phyloP scores from a whole-genome alignment of 495 filamentous ascomycete genomes.

The Podospora sp. region DNA sequence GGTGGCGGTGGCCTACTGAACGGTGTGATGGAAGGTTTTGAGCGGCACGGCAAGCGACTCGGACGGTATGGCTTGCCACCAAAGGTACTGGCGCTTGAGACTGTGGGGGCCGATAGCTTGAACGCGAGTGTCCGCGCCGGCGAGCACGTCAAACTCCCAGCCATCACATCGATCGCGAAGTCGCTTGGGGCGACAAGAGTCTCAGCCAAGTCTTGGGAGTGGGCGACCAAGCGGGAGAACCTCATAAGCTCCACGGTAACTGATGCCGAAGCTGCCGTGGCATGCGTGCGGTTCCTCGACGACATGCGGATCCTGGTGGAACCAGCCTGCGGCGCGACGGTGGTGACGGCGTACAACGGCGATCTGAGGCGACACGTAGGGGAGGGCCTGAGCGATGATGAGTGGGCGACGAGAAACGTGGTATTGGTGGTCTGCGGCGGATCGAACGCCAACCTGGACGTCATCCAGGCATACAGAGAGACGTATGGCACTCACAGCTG shows the following conservation, averaged over 20 bases:
- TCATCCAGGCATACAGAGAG: conserved; percentile 64
- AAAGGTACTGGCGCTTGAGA: conserved; percentile 79
- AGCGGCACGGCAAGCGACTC: conserved; percentile 44
- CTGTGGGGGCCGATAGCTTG: conserved; percentile 74
- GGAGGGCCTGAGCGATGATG: conserved; percentile 53
- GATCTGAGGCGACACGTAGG: conserved; percentile 64
- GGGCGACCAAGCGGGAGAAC: conserved; percentile 44
- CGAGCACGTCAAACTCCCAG: conserved; percentile 65
- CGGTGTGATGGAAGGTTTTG: conserved; percentile 75
- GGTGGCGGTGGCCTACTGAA: conserved; percentile 88
- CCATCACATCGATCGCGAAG: conserved; percentile 80
- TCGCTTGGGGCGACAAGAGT: conserved; percentile 77
- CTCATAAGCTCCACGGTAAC: conserved; percentile 71
- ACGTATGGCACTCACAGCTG: conserved; percentile 46
- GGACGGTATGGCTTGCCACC: conserved; percentile 38
- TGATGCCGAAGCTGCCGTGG: conserved; percentile 80
- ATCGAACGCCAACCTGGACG: conserved; percentile 68
- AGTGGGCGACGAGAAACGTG: conserved; percentile 64
- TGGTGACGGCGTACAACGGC: conserved; percentile 68
- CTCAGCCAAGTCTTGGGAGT: conserved; percentile 69
- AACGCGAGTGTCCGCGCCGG: conserved; percentile 60
- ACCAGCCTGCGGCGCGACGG: conserved; percentile 77
- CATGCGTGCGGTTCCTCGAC: conserved; percentile 73
- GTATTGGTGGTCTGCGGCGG: conserved; percentile 90
- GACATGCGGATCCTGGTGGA: conserved; percentile 84